Percentiles rank a stretch among this genome's conserved stretches.
Conservation (phyloP, 1,284 basidiomycete species). For the Ganoderma multipileum region DNA sequence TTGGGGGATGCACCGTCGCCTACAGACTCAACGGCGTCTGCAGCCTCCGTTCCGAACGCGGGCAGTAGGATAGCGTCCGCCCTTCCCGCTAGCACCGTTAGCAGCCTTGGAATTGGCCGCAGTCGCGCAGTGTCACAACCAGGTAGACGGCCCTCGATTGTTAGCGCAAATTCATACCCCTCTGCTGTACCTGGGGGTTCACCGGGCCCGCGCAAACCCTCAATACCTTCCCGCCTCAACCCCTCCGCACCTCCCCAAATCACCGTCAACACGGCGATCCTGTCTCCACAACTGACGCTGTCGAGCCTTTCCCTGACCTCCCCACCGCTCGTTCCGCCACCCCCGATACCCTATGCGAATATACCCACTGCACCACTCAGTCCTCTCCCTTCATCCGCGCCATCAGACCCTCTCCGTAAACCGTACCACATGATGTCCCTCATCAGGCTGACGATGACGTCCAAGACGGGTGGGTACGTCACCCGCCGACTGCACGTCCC, state of each 20-base stretch:
- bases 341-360: slow-evolving; percentile 56
- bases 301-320: slow-evolving; percentile 34
- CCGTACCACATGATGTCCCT: slow-evolving; percentile 92
- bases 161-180: slow-evolving; percentile 33
- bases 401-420: slow-evolving; percentile 77
- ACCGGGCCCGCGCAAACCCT: slow-evolving; percentile 58
- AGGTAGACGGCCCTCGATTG: slow-evolving; percentile 64
- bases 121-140: slow-evolving; percentile 74
- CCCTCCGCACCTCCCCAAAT: slow-evolving; percentile 54
- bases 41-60: slow-evolving; percentile 48
- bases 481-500: slow-evolving; percentile 90
- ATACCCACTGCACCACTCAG: slow-evolving; percentile 78
- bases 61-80: slow-evolving; percentile 48
- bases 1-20: slow-evolving; percentile 56
- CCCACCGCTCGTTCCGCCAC: slow-evolving; percentile 55
- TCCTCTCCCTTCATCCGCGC: slow-evolving; percentile 73
- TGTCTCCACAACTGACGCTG: slow-evolving; percentile 46
- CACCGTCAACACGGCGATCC: slow-evolving; percentile 59
- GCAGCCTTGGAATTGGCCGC: slow-evolving; percentile 49
- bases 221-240: slow-evolving; percentile 64
- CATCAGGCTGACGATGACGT: slow-evolving; percentile 81
- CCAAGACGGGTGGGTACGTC: slow-evolving; percentile 86
- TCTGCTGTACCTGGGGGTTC: slow-evolving; percentile 42
- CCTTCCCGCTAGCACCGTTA: slow-evolving; percentile 46
- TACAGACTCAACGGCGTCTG: slow-evolving; percentile 58